Base-by-base conservation (phyloP, 352 stramenopile genomes). In the Halophytophthora batemanensis region DNA sequence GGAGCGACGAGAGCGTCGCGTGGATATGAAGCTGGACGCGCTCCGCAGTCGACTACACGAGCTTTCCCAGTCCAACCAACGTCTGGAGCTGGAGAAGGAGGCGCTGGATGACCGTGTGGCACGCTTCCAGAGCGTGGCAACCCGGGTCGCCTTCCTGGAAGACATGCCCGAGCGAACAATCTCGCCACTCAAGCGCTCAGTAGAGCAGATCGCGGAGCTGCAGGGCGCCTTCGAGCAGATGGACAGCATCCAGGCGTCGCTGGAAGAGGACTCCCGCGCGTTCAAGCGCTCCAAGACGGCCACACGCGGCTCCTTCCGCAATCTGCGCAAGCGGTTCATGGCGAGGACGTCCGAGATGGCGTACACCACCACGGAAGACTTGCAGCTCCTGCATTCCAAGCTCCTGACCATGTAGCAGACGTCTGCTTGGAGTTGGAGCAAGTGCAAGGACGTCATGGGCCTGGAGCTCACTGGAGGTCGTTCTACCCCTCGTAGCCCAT, bases 271-370 rank as follows among this genome's bases (percentile, higher is more conserved):
- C 23, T 66, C 68, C 0, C 65, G 62, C 1, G 48, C 73, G 49
- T 84, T 69, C 35, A 83, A 83, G 60, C 67, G 66, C n/a, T 64
- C 64, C 11, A 85, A 85, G 50, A 59, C 75, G 51, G 68, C 69
- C 22, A 80, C 74, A 10, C 61, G 77, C 3, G 69, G 68, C 14
- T 70, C 39, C 18, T 79, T 73, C 52, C 60, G 66, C 7, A 85
- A 82, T 47, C 47, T 87, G 35, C 71, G 50, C 18, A 75, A 79
- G 47, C 69, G 74, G 12, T 85, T 80, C 43, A 65, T 72, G 45
- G 69, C 74, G 40, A 60, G 67, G 39, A 81, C 71, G 37, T 53
- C 68, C 11, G 61, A 71, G 22, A 66, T 82, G 43, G 57, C 56
- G 22, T 81, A 82, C 50, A 62, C 62, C 4, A 82, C 76, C 35